Evolutionary conservation across 352 stramenopile genomes (phyloP).

Genomic region (Phytopythium cucurbitacearum): DNA sequence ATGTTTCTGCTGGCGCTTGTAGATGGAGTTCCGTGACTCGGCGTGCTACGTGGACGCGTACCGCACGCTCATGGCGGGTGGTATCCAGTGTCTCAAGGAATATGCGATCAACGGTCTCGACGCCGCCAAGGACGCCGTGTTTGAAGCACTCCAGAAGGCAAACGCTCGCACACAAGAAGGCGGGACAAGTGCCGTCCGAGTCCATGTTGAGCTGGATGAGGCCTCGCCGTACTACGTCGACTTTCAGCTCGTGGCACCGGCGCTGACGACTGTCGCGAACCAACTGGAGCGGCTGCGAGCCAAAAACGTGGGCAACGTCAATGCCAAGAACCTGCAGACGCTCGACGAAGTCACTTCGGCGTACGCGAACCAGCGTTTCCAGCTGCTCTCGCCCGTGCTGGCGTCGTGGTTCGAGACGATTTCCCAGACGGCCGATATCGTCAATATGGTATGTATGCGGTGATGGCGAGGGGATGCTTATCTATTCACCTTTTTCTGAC

Average conservation of each 20-base stretch:
- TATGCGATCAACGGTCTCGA: slow-evolving; percentile 68
- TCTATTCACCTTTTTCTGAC: neutral
- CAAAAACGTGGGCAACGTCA: slow-evolving; percentile 21
- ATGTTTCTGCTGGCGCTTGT: slow-evolving; percentile 7
- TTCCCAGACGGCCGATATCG: slow-evolving; percentile 60
- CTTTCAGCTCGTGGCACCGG: slow-evolving; percentile 67
- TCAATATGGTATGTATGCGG: slow-evolving; percentile 41
- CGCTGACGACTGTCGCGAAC: slow-evolving; percentile 47
- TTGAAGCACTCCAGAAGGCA: slow-evolving; percentile 44
- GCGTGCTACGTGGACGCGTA: slow-evolving; percentile 76
- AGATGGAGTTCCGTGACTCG: slow-evolving; percentile 70
- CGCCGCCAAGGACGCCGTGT: slow-evolving; percentile 60
- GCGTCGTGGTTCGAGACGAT: slow-evolving; percentile 41
- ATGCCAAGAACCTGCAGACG: slow-evolving; percentile 33
- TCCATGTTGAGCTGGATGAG: slow-evolving; percentile 46
- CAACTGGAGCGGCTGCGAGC: slow-evolving; percentile 51
- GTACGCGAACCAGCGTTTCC: slow-evolving; percentile 55
- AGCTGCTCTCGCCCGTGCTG: slow-evolving; percentile 53
- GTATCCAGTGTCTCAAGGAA: slow-evolving; percentile 63
- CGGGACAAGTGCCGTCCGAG: slow-evolving; percentile 6
- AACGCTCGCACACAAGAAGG: slow-evolving; percentile 1
- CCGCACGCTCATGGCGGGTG: slow-evolving; percentile 49
- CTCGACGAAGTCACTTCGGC: slow-evolving; percentile 49
- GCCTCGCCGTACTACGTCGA: slow-evolving; percentile 75
- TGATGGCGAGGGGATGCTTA: no score